Percentiles rank a stretch among this genome's conserved stretches.
Evolutionary conservation across 176 grass and related monocot species (phyloP).

Genomic region (Saccharum officinarum): DNA sequence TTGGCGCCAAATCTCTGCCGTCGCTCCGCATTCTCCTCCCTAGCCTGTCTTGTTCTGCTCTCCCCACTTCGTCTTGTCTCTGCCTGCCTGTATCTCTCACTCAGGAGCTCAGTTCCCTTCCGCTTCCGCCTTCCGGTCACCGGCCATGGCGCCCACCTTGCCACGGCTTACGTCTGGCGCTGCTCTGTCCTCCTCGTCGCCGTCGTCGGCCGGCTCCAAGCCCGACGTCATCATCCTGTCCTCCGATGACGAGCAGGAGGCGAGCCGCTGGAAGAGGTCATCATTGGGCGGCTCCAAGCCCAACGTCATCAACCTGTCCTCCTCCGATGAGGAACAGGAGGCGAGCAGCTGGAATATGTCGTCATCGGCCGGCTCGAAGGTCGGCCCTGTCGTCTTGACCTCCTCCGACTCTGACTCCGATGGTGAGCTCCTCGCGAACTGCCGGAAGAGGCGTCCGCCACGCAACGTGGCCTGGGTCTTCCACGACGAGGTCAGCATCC

Average conservation of each 20-base stretch:
- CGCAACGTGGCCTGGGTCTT: background rate
- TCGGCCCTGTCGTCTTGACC: background rate
- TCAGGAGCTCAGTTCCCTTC: too few relatives aligned
- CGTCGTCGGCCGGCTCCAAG: too few relatives aligned
- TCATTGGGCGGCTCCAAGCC: background rate
- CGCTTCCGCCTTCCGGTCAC: too few relatives aligned
- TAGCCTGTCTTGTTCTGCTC: too few relatives aligned
- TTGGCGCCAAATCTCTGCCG: too few relatives aligned
- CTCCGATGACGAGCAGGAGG: too few relatives aligned
- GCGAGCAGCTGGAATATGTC: background rate
- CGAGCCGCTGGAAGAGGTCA: too few relatives aligned
- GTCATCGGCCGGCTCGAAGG: background rate
- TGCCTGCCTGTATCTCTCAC: too few relatives aligned
- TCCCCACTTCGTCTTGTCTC: too few relatives aligned
- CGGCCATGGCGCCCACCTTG: background rate
- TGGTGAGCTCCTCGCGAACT: background rate
- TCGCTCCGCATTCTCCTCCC: too few relatives aligned
- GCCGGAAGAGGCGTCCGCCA: background rate
- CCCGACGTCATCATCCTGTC: too few relatives aligned
- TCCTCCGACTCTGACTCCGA: background rate
- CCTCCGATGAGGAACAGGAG: background rate
- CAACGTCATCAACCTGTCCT: background rate
- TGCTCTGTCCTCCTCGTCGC: background rate
- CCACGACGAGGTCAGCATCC: background rate
- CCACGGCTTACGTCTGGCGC: background rate